Base-by-base conservation (phyloP, 1,284 basidiomycete species). In the Chondrostereum purpureum region DNA sequence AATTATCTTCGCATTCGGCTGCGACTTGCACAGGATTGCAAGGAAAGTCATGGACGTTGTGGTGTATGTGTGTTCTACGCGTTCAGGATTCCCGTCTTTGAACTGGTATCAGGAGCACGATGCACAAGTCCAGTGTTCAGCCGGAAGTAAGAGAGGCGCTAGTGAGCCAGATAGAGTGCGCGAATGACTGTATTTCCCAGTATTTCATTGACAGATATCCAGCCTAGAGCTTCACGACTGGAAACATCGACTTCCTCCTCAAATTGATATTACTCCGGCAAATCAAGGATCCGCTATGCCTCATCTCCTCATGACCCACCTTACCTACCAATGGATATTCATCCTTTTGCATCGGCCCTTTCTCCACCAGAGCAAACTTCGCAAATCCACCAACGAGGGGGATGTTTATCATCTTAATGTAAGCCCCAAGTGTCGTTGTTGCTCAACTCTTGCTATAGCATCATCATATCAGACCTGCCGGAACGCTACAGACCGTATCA, bases 291-390 rank as follows among this genome's bases (percentile, higher is more conserved):
- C 66, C 6, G 71, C 78, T 2, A 69, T 77, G 0, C 80, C 81
- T 0, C 80, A 84, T 45, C 68, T 77, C 22, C 60, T 85, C 3
- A 81, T 78, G 69, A 63, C 83, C 47, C 80, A 85, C 53, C 61
- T 81, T 22, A 69, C 72, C 1, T 80, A 79, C 55, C 75, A 77
- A 63, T 84, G 80, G 80, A 64, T 78, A 4, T 69, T 75, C 43
- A 78, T 85, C 27, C 67, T 85, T 6, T 70, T 86, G 0, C n/a
- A n/a, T n/a, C n/a, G n/a, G n/a, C n/a, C n/a, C n/a, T n/a, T n/a
- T n/a, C n/a, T n/a, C n/a, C n/a, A n/a, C n/a, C n/a, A n/a, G n/a
- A n/a, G n/a, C n/a, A n/a, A n/a, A n/a, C n/a, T n/a, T n/a, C n/a
- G n/a, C n/a, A n/a, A n/a, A n/a, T n/a, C n/a, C n/a, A n/a, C n/a